These are phyloP conservation scores for Alternaria alternata DNA, from an alignment of 2,329 filamentous ascomycete genomes.

Conservation along the genomic window DNA sequence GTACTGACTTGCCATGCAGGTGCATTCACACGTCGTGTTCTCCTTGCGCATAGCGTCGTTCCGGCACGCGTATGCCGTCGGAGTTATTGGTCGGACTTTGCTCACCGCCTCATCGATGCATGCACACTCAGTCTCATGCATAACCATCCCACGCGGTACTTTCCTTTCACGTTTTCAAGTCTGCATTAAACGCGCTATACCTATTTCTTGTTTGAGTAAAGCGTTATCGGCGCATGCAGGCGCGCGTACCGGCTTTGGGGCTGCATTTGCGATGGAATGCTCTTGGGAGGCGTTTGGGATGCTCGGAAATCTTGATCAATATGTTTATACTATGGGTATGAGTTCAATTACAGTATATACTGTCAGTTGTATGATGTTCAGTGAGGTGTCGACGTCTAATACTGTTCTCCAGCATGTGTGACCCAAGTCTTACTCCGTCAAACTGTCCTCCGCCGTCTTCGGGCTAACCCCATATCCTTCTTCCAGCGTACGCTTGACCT, in stretches of 20 bases:
- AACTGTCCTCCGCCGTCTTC: slow-evolving; percentile 44
- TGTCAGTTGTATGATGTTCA: not conserved
- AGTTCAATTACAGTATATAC: not conserved
- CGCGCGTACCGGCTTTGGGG: not conserved
- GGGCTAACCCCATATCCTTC: slow-evolving; percentile 41
- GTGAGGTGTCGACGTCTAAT: not conserved
- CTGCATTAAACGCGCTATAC: slow-evolving; percentile 1
- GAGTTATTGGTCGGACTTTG: slow-evolving; percentile 9
- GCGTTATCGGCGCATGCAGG: slow-evolving; percentile 5
- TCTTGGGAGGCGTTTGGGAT: slow-evolving; percentile 3
- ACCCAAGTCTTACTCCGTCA: slow-evolving; percentile 42
- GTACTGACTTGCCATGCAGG: slow-evolving; percentile 22
- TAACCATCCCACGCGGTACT: not conserved
- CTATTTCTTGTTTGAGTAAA: not conserved
- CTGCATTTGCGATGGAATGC: not conserved
- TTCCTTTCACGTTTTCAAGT: not conserved
- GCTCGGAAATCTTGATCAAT: not conserved
- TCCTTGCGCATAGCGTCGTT: slow-evolving; percentile 2
- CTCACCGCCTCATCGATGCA: slow-evolving; percentile 11
- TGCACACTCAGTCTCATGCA: not conserved
- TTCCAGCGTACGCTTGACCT: slow-evolving; percentile 52
- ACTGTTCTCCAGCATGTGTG: not conserved
- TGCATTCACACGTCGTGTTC: slow-evolving; percentile 7
- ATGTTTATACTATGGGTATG: not conserved
- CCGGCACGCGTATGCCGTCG: not conserved